Base-by-base conservation (phyloP, 176 grass and related monocot species). In the Hyparrhenia diplandra region DNA sequence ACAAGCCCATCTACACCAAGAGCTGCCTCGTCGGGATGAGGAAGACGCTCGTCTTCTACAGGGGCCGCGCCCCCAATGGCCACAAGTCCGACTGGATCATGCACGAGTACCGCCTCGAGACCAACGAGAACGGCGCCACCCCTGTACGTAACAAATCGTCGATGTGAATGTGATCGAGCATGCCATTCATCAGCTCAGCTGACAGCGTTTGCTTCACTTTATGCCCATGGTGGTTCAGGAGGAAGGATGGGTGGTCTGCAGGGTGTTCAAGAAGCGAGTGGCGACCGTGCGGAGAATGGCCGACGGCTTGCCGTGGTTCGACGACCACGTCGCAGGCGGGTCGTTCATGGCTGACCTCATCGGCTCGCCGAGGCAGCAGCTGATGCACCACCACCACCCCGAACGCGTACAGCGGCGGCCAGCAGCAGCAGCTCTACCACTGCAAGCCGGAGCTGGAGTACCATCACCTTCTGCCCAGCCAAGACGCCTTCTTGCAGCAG, bases 11-110 rank as follows among this genome's bases (percentile, higher is more conserved):
- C 61, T 98, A 98, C 85, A 79, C 84, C 8, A 92, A 91, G 71
- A 84, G 54, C 79, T 92, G 46, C 72, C 86, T 98, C 39, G 86
- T 92, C 36, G 94, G 94, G 20, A 97, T 98, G 95, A 82, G 95
- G 77, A 98, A 98, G 85, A 98, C 95, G 13, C 81, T 98, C 59
- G 95, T 98, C 60, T 98, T 94, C 85, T 98, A 98, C 84, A 88
- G 88, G 37, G 95, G 95, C 18, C 92, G 90, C 12, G 95, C 92
- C 2, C 95, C 95, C 23, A 95, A 95, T n/a, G 95, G 95, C 28
- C 95, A 95, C 9, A 98, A 98, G 71, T 98, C 95, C 0, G 86
- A 95, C 73, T 98, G 95, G 95, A 98, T 98, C 80, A 98, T 98
- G 92, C 95, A 98, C 55, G 95, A 98, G 75, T 98, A 98, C 51